Evolutionary conservation across 768 basidiomycete species (phyloP).

Genomic region (Leccinum rimulosum): DNA sequence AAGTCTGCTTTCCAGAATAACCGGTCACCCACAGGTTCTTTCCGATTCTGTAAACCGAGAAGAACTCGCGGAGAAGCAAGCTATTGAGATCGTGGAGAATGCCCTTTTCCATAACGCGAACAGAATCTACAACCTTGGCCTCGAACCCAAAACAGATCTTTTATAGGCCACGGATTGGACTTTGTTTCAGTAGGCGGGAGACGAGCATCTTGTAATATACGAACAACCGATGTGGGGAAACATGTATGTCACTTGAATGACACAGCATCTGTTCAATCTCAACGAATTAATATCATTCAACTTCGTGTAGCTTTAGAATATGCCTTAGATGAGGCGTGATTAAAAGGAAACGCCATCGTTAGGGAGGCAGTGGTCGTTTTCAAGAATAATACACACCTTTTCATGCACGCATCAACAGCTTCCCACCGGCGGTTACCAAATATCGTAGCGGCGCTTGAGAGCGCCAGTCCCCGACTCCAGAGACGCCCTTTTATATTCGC

Average conservation of each 20-base stretch:
- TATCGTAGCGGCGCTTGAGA: no score
- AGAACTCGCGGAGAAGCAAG: slow-evolving; percentile 56
- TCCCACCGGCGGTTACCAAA: background rate
- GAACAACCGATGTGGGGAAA: background rate
- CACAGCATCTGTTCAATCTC: background rate
- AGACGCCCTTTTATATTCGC: no score
- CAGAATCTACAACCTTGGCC: slow-evolving; percentile 54
- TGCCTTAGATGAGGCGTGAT: no score
- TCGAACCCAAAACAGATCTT: slow-evolving; percentile 33
- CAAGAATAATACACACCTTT: background rate
- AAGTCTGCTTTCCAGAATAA: slow-evolving; percentile 41
- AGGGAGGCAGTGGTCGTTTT: no score
- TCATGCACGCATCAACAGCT: background rate
- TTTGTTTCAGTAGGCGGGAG: background rate
- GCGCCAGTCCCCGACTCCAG: no score
- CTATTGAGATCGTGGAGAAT: slow-evolving; percentile 49
- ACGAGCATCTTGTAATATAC: background rate
- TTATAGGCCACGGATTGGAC: background rate
- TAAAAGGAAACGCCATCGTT: no score
- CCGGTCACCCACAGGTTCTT: slow-evolving; percentile 52
- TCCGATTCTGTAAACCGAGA: slow-evolving; percentile 43
- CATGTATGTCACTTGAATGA: background rate
- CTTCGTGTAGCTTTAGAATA: no score
- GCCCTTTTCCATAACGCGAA: slow-evolving; percentile 70
- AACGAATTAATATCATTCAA: background rate